Base-by-base conservation (phyloP, 208 protist genomes). In the Trypanosoma cruzi region DNA sequence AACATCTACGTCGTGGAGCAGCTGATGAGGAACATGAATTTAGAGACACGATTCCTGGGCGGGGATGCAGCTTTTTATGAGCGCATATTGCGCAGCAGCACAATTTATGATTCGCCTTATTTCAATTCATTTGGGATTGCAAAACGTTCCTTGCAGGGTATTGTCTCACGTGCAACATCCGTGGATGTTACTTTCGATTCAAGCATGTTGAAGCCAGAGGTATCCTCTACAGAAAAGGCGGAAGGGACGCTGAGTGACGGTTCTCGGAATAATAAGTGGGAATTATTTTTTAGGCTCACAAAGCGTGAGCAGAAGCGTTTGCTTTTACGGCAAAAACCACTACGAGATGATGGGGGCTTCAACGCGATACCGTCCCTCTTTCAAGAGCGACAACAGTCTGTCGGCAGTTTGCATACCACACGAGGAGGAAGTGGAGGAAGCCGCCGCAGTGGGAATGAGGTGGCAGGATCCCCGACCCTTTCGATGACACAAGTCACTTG, bases 181-280 rank as follows among this genome's bases (percentile, higher is more conserved):
- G 59, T 74, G 0, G 69, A 74, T 68, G 44, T 74, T 22, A 56
- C 69, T 1, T 68, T 63, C 55, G 69, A 74, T 40, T 36, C 50
- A 29, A 32, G 6, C 46, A 44, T 73, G 68, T n/a, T 61, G 4
- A 36, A 66, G 18, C 18, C 61, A 28, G 40, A 60, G 54, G 29
- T n/a, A 11, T 36, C 31, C 18, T 37, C 22, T 24, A 37, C 16
- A 26, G 40, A 32, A 2, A 7, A 37, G 20, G 44, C 29, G 29
- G 13, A 34, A 22, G 42, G 32, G 20, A 29, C 13, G 20, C 18
- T 11, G n/a, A 7, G 22, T 64, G 44, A 54, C 37, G 28, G 28
- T 55, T 16, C 49, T 50, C 18, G 34, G 20, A 34, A 22, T 40
- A 20, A 1, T 14, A 8, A 0, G n/a, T 77, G 71, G 71, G 52